phyloP scores from a whole-genome alignment of 371 early-diverging fungal genomes.

The Apophysomyces trapeziformis region DNA sequence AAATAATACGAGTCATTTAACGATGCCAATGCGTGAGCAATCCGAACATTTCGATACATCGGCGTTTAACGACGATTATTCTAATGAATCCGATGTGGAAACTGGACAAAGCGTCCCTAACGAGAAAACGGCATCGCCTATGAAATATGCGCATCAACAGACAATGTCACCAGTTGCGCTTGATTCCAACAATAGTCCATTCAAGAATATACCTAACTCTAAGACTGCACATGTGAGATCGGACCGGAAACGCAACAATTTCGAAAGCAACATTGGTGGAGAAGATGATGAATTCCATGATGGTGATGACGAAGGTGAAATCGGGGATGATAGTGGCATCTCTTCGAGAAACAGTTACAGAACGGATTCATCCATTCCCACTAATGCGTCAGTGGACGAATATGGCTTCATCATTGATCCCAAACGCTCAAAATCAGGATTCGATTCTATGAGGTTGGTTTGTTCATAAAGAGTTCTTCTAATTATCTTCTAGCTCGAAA shows the following conservation, averaged over 20 bases:
- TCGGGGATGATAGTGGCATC: conserved; percentile 11
- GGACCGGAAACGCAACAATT: neutral
- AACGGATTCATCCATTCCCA: conserved; percentile 1
- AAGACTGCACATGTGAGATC: neutral
- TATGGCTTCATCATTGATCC: conserved; percentile 61
- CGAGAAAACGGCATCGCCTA: neutral
- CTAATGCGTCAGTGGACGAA: conserved; percentile 41
- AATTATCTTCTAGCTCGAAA: conserved; percentile 11
- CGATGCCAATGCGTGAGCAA: conserved; percentile 30
- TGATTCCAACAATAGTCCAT: neutral
- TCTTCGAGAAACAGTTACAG: conserved; percentile 6
- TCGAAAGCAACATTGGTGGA: neutral
- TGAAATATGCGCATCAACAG: conserved; percentile 10
- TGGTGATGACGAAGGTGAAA: conserved; percentile 20
- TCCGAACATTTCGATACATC: conserved; percentile 46
- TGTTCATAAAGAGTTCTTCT: neutral
- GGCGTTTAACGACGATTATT: conserved; percentile 50
- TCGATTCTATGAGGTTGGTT: conserved; percentile 25
- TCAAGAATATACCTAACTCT: neutral
- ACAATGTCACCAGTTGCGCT: conserved; percentile 18
- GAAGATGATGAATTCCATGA: conserved; percentile 21
- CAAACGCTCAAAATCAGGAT: conserved; percentile 9
- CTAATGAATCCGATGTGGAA: conserved; percentile 35
- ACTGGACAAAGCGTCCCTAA: neutral
- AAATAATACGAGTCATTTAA: neutral